These are phyloP conservation scores for Tylopilus vinaceipallidus DNA, from an alignment of 768 basidiomycete species.

Conservation along the genomic window DNA sequence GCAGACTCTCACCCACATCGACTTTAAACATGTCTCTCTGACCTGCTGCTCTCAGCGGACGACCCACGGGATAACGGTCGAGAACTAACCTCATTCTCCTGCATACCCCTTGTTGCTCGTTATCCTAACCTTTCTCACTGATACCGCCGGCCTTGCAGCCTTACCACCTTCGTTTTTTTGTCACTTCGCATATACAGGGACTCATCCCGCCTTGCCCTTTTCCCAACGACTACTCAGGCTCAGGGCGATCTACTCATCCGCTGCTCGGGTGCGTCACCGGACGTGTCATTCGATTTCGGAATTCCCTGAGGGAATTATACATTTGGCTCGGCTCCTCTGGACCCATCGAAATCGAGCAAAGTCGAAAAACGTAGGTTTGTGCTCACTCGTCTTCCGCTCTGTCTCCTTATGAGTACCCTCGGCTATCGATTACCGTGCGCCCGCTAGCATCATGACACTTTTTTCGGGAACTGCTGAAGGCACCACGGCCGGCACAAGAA, in stretches of 20 bases:
- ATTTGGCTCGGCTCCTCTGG: not conserved
- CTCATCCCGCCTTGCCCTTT: not conserved
- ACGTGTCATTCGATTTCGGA: not conserved
- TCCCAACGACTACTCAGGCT: not conserved
- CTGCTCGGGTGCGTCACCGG: not conserved
- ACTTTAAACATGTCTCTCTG: slow-evolving; percentile 1
- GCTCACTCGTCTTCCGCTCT: not conserved
- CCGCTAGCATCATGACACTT: slow-evolving; percentile 19
- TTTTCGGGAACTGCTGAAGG: slow-evolving; percentile 15
- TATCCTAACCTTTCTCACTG: not conserved
- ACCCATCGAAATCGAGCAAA: not conserved
- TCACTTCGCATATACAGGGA: not conserved
- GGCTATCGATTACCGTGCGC: slow-evolving; percentile 9
- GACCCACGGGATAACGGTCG: not conserved
- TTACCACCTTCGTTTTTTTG: not conserved
- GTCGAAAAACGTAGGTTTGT: slow-evolving; percentile 7
- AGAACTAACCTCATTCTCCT: not conserved
- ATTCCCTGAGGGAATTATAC: not conserved
- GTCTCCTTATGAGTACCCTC: not conserved
- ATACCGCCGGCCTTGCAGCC: not conserved
- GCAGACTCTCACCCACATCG: not conserved
- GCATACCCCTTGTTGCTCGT: not conserved
- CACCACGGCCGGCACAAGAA: slow-evolving; percentile 36
- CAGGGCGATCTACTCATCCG: not conserved
- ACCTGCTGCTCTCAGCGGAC: not conserved